Evolutionary conservation across 805 yeast genomes (phyloP).

Genomic region (Zygoascus tannicola): DNA sequence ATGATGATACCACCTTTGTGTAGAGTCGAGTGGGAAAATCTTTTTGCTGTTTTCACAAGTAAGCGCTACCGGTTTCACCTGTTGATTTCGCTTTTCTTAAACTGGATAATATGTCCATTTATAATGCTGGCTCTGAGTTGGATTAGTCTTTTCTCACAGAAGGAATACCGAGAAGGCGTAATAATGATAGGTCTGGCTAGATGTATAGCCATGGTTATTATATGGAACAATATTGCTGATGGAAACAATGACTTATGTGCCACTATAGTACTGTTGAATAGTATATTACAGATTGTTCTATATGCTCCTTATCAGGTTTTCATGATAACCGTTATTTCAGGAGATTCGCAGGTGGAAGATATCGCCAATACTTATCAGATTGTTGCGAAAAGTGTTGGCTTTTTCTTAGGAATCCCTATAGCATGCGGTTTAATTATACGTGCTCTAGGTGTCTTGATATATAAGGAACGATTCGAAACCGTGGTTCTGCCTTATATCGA

Average conservation of each 20-base stretch:
- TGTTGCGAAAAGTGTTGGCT: conserved; percentile 42
- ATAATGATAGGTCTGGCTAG: conserved; percentile 52
- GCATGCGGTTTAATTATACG: conserved; percentile 39
- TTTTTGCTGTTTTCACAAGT: conserved; percentile 24
- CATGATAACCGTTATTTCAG: conserved; percentile 36
- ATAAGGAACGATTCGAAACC: conserved; percentile 24
- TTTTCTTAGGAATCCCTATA: conserved; percentile 47
- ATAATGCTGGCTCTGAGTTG: conserved; percentile 46
- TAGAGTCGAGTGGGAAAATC: conserved; percentile 43
- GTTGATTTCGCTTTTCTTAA: conserved; percentile 35
- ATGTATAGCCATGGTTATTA: conserved; percentile 54
- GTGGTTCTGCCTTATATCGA: conserved; percentile 34
- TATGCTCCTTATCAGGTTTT: conserved; percentile 45
- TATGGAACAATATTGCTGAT: conserved; percentile 48
- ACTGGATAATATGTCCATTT: conserved; percentile 51
- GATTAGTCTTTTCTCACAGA: conserved; percentile 39
- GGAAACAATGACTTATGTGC: conserved; percentile 47
- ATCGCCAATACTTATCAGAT: conserved; percentile 26
- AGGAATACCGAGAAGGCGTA: conserved; percentile 45
- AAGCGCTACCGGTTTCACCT: conserved; percentile 26
- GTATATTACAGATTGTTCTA: conserved; percentile 41
- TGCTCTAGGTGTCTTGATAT: conserved; percentile 1
- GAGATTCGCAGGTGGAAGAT: conserved; percentile 2
- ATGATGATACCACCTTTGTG: conserved; percentile 54
- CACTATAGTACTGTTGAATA: conserved; percentile 42